Conservation (phyloP, 2,329 filamentous ascomycete genomes). For the Kalaharituber pfeilii region DNA sequence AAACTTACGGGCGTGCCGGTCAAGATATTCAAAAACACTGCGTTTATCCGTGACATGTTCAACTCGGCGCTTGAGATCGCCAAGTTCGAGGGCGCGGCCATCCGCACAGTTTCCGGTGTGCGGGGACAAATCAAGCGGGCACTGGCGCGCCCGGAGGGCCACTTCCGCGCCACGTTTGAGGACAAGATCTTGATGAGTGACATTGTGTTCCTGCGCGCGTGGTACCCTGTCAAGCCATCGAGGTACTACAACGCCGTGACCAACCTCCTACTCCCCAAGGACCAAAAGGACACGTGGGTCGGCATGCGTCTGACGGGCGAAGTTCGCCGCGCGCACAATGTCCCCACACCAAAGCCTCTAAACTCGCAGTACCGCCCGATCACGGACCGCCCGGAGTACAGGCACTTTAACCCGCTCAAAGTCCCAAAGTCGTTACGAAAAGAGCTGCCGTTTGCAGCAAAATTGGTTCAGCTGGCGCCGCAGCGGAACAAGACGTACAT, state of each 20-base stretch:
- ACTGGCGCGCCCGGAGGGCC: conserved; percentile 78
- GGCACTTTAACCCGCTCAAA: conserved; percentile 61
- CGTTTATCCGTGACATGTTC: conserved; percentile 99
- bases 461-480: conserved; percentile 65
- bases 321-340: conserved; percentile 57
- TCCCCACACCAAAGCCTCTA: conserved; percentile 61
- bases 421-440: conserved; percentile 68
- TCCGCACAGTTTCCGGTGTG: conserved; percentile 90
- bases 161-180: conserved; percentile 94
- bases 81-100: conserved; percentile 91
- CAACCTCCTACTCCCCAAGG: conserved; percentile 47
- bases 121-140: conserved; percentile 95
- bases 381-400: conserved; percentile 29
- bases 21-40: conserved; percentile 99
- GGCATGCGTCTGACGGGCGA: conserved; percentile 89
- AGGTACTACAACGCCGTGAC: conserved; percentile 95
- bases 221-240: conserved; percentile 90
- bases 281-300: conserved; percentile 41
- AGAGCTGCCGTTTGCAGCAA: conserved; percentile 77
- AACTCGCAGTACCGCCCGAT: conserved; percentile 67
- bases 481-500: conserved; percentile 73
- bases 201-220: conserved; percentile 87
- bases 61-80: conserved; percentile 80
- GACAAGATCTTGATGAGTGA: conserved; percentile 96
- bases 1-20: conserved; percentile 86